Evolutionary conservation across 495 filamentous ascomycete genomes (phyloP).

Genomic region (Letharia lupina): DNA sequence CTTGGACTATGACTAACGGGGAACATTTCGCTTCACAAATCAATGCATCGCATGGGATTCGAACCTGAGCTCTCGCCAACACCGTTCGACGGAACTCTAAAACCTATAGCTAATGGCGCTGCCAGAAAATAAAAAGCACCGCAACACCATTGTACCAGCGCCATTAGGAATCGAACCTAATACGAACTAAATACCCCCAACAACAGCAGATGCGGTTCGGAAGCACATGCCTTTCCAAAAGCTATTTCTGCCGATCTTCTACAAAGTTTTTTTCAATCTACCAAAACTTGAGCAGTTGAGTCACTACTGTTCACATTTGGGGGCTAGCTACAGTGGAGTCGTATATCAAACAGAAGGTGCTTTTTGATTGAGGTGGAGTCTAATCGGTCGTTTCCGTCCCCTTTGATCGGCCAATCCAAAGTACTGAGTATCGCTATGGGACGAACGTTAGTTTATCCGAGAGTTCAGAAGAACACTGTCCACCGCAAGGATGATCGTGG

Average conservation of each 20-base stretch:
- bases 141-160: no score
- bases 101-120: no score
- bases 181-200: no score
- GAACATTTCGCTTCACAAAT: not conserved
- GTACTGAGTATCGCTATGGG: slow-evolving; percentile 32
- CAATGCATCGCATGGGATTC: no score
- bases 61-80: no score
- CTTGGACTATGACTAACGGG: no score
- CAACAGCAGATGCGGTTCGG: not conserved
- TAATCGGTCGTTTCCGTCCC: not conserved
- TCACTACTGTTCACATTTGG: not conserved
- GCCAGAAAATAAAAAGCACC: no score
- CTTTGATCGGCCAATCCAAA: not conserved
- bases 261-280: not conserved
- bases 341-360: not conserved
- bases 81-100: no score
- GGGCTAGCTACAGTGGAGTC: not conserved
- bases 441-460: slow-evolving; percentile 57
- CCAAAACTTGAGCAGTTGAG: not conserved
- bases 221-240: slow-evolving; percentile 8
- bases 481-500: slow-evolving; percentile 63
- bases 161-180: no score
- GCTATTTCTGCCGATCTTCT: slow-evolving; percentile 2
- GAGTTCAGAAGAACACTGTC: slow-evolving; percentile 57
- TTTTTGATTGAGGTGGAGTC: not conserved